Conservation (phyloP, 2,329 filamentous ascomycete genomes). For the Endocalyx cinctus region DNA sequence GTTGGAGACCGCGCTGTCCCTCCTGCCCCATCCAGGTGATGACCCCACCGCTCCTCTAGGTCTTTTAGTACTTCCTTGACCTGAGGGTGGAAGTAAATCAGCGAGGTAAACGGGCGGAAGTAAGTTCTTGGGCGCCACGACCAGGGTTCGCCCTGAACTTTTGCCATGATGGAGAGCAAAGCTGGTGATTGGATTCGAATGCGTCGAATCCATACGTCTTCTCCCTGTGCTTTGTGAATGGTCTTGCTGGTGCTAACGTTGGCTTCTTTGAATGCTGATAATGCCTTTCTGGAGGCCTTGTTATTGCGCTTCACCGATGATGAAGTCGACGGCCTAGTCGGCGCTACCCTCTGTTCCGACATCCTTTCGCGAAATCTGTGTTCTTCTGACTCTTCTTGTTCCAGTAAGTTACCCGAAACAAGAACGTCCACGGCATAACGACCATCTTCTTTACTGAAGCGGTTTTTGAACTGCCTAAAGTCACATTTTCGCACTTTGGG, state of each 20-base stretch:
- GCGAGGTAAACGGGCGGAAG: slow-evolving; percentile 34
- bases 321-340: too few species aligned
- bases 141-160: not conserved
- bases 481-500: not conserved
- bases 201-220: not conserved
- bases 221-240: not conserved
- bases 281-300: not conserved
- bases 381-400: too few species aligned
- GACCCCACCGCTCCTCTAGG: slow-evolving; percentile 37
- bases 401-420: too few species aligned
- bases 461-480: not conserved
- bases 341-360: not conserved
- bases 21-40: slow-evolving; percentile 29
- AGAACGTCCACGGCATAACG: too few species aligned
- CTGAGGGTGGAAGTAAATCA: slow-evolving; percentile 37
- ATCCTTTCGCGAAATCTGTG: too few species aligned
- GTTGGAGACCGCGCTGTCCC: too few species aligned
- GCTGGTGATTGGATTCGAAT: not conserved
- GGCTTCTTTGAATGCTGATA: not conserved
- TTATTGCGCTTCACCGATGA: not conserved
- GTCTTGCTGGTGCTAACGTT: not conserved
- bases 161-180: not conserved
- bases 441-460: not conserved
- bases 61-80: slow-evolving; percentile 33
- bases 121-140: slow-evolving; percentile 31